Percentiles rank a stretch among this genome's conserved stretches.
phyloP scores from a whole-genome alignment of 1,284 basidiomycete species.

The Trametes hirsuta region DNA sequence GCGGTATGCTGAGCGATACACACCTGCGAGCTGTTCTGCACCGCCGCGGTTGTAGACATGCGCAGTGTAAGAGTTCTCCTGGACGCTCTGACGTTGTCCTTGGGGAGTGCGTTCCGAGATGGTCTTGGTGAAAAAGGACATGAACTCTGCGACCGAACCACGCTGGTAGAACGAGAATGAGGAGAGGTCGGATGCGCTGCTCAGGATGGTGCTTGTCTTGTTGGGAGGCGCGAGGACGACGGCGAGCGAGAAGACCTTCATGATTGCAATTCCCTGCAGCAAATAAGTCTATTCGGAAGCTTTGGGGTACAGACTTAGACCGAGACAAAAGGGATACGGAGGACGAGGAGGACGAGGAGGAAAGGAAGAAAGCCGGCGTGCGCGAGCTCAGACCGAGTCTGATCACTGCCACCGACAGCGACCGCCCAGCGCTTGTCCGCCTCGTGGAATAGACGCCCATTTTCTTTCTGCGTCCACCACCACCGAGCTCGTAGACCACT shows the following conservation, averaged over 20 bases:
- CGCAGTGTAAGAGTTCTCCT: conserved; percentile 94
- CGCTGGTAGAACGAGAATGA: conserved; percentile 95
- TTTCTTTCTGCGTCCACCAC: no score
- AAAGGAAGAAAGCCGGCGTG: no score
- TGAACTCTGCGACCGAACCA: conserved; percentile 84
- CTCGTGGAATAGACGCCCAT: no score
- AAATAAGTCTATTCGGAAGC: background rate
- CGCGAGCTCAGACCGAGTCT: no score
- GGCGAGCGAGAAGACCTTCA: conserved; percentile 78
- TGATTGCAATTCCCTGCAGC: conserved; percentile 29
- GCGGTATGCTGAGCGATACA: conserved; percentile 28
- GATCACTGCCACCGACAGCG: no score
- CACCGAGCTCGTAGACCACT: no score
- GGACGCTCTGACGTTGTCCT: conserved; percentile 90
- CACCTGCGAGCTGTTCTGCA: conserved; percentile 80
- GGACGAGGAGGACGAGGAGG: background rate
- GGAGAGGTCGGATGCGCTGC: conserved; percentile 82
- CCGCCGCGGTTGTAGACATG: conserved; percentile 90
- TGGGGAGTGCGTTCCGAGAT: conserved; percentile 89
- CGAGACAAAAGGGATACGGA: background rate
- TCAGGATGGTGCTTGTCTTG: conserved; percentile 66
- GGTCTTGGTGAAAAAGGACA: conserved; percentile 91
- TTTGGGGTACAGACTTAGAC: background rate
- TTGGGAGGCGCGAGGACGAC: conserved; percentile 61
- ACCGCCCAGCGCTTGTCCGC: no score